phyloP scores from a whole-genome alignment of 306 rosid species.

The Crotalaria pallida region DNA sequence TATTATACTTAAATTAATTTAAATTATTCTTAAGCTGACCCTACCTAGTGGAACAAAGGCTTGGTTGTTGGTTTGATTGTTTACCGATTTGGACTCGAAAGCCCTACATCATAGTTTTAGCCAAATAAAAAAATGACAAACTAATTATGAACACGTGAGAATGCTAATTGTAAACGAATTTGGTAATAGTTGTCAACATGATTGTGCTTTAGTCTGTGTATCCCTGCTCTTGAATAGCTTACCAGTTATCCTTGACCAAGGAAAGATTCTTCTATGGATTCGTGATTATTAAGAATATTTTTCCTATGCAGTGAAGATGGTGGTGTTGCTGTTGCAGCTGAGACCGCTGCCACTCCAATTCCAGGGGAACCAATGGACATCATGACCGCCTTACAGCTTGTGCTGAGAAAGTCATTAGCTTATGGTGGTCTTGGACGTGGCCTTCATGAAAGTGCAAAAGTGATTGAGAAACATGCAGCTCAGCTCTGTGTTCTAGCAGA shows the following conservation, averaged over 20 bases:
- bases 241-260: background rate
- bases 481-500: constrained; percentile 85
- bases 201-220: too few species aligned
- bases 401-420: constrained; percentile 75
- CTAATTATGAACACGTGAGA: too few species aligned
- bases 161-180: too few species aligned
- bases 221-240: too few species aligned
- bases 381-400: constrained; percentile 67
- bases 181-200: too few species aligned
- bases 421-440: constrained; percentile 85
- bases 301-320: constrained; percentile 31
- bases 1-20: too few species aligned
- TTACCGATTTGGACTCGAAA: too few species aligned
- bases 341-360: constrained; percentile 9
- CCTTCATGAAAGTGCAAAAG: constrained; percentile 75
- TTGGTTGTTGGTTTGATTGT: too few species aligned
- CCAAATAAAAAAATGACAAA: too few species aligned
- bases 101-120: too few species aligned
- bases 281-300: background rate
- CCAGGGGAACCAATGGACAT: constrained; percentile 47
- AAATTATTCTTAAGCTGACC: too few species aligned
- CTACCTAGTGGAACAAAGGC: too few species aligned
- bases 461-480: constrained; percentile 75
- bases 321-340: constrained; percentile 25
- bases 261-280: background rate